Evolutionary conservation across 1,284 basidiomycete genomes (phyloP), one percentile per base, ranked within the genome.

Genomic region (Ustilago shanxiensis): DNA sequence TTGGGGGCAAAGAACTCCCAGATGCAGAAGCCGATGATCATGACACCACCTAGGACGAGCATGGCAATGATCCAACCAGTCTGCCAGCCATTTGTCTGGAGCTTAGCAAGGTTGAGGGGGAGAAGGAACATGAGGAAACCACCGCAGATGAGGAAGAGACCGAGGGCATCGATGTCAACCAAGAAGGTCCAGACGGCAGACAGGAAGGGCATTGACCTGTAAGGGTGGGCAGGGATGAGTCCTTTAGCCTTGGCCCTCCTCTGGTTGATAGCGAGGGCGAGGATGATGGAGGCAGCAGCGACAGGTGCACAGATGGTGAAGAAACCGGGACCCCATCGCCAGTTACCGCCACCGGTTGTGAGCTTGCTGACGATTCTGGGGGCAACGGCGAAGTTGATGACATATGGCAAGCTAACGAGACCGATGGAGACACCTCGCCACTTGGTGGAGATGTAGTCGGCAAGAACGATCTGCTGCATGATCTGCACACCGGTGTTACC

Each of bases 301-400:
- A 85, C 75, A n/a, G 84, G 83, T 10, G 80, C 65, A 62, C 84
- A 63, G 65, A 86, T 85, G 65, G 59, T 61, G 66, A 86, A 85
- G 77, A 85, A 80, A 53, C 84, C 84, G 2, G 77, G 77, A 0
- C 79, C 79, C 84, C 84, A 86, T 31, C 84, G 73, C 84, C 84
- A 86, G 63, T 57, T 65, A n/a, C n/a, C n/a, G n/a, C n/a, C n/a
- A n/a, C n/a, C n/a, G n/a, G n/a, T n/a, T n/a, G n/a, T n/a, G n/a
- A n/a, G n/a, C n/a, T n/a, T n/a, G n/a, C 22, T 64, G 8, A 20
- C 64, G 26, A 7, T 45, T 39, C 77, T 29, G 13, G 50, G 68
- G 18, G 72, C 69, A 18, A 75, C 67, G 13, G 66, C 79, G 64
- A 86, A 86, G 71, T 83, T 84, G 66, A 86, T 72, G 35, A 84